A percentile compares a stretch with the other conserved stretches of the same genome.
These are phyloP conservation scores for Pseudogymnoascus sp. DNA, from an alignment of 2,329 filamentous ascomycete genomes.

Conservation along the genomic window DNA sequence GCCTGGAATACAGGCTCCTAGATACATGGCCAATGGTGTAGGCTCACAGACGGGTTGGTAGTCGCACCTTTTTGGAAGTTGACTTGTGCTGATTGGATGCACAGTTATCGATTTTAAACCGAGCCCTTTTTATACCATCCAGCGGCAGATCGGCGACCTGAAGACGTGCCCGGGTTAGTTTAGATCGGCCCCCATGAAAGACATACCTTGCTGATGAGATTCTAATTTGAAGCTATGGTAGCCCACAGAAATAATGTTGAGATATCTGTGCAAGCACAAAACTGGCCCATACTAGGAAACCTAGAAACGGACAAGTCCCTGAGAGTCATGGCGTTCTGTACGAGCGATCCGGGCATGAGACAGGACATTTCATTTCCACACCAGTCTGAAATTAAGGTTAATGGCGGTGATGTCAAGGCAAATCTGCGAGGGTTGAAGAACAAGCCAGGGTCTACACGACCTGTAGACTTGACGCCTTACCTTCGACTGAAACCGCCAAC, in stretches of 20 bases:
- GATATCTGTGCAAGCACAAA: slow-evolving; percentile 50
- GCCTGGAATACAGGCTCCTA: background rate
- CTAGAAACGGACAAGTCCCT: slow-evolving; percentile 29
- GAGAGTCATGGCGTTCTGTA: slow-evolving; percentile 78
- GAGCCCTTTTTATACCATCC: slow-evolving; percentile 78
- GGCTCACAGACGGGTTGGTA: background rate
- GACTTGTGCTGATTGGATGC: background rate
- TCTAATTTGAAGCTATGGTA: slow-evolving; percentile 24
- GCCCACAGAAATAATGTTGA: slow-evolving; percentile 39
- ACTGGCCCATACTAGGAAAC: slow-evolving; percentile 33
- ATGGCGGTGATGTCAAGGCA: slow-evolving; percentile 80
- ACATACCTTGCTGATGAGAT: slow-evolving; percentile 5
- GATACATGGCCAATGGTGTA: background rate
- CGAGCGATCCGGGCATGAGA: slow-evolving; percentile 51
- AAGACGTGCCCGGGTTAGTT: slow-evolving; percentile 66
- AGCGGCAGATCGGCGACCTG: slow-evolving; percentile 56
- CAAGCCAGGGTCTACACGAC: slow-evolving; percentile 88
- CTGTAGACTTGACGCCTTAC: slow-evolving; percentile 78
- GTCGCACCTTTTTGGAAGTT: background rate
- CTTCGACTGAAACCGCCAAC: slow-evolving; percentile 60
- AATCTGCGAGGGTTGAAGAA: slow-evolving; percentile 94
- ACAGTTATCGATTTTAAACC: slow-evolving; percentile 52
- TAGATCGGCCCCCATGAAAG: background rate
- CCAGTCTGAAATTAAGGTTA: slow-evolving; percentile 87
- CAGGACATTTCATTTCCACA: slow-evolving; percentile 86